Evolutionary conservation across 768 basidiomycete genomes (phyloP), one percentile per base, ranked within the genome.

Genomic region (Mrakia frigida): DNA sequence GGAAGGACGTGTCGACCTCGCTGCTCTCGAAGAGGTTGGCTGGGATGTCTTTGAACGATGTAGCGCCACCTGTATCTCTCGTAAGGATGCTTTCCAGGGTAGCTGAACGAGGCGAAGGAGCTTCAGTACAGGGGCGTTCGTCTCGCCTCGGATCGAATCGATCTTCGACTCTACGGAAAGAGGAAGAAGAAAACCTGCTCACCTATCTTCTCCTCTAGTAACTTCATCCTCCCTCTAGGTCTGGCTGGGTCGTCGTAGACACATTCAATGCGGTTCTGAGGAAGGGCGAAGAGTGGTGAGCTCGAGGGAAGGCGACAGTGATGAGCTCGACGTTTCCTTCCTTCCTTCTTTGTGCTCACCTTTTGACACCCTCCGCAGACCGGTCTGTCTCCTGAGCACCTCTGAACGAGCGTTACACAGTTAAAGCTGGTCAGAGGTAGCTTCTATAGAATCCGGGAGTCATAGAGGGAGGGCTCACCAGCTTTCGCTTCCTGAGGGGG

Each of bases 401-500:
- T 23, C 65, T 68, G n/a, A n/a, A n/a, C n/a, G n/a, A n/a, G n/a
- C n/a, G n/a, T n/a, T n/a, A n/a, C n/a, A n/a, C n/a, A n/a, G n/a
- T n/a, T n/a, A n/a, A n/a, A n/a, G n/a, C n/a, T n/a, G n/a, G n/a
- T n/a, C 9, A 33, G 9, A 23, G 14, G 35, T 14, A 23, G 10
- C 21, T n/a, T n/a, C n/a, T n/a, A n/a, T n/a, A n/a, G n/a, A n/a
- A n/a, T n/a, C n/a, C n/a, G n/a, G n/a, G n/a, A n/a, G n/a, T n/a
- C n/a, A n/a, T n/a, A n/a, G n/a, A 41, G 39, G 65, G 7, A 39
- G 31, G 35, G n/a, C 65, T n/a, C 37, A 68, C 65, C 9, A 68
- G 65, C 65, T 68, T 68, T 41, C 65, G 35, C 37, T 68, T 68
- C 37, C 65, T 68, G 16, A n/a, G n/a, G n/a, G n/a, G n/a, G n/a